Percentiles rank a stretch among this genome's conserved stretches.
Conservation (phyloP, 768 basidiomycete genomes). For the Glaciozyma antarctica region DNA sequence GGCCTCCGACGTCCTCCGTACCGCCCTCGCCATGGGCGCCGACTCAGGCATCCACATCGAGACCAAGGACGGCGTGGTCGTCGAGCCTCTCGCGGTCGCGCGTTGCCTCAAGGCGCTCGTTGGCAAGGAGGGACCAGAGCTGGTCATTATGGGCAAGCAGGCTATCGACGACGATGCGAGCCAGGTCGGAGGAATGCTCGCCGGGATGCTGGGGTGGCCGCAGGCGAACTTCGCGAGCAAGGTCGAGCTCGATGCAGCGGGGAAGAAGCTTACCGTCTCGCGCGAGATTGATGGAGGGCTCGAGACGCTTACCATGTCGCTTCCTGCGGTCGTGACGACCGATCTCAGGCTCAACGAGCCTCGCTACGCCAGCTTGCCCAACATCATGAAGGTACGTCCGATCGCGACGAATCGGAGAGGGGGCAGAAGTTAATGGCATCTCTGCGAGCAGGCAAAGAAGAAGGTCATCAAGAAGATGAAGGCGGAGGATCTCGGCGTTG, state of each 20-base stretch:
- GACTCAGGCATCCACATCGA: slow-evolving; percentile 88
- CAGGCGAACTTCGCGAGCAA: slow-evolving; percentile 94
- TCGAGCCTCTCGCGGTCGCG: slow-evolving; percentile 86
- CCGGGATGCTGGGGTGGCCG: slow-evolving; percentile 79
- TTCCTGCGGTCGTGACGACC: slow-evolving; percentile 83
- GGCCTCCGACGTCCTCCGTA: slow-evolving; percentile 77
- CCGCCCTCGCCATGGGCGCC: slow-evolving; percentile 95
- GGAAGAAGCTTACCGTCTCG: slow-evolving; percentile 57
- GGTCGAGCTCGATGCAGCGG: slow-evolving; percentile 55
- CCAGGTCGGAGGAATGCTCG: slow-evolving; percentile 94
- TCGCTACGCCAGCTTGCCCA: slow-evolving; percentile 91
- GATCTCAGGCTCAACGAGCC: slow-evolving; percentile 80
- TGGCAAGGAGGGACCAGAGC: slow-evolving; percentile 52
- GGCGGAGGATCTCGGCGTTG: slow-evolving; percentile 68
- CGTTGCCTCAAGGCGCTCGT: slow-evolving; percentile 72
- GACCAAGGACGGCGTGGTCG: slow-evolving; percentile 50
- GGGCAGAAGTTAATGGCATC: neutral
- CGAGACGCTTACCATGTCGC: slow-evolving; percentile 64
- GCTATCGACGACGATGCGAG: slow-evolving; percentile 95
- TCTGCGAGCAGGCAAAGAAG: slow-evolving; percentile 68
- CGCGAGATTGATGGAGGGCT: slow-evolving; percentile 92
- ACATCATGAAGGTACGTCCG: slow-evolving; percentile 69
- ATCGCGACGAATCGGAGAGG: neutral
- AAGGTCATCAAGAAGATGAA: slow-evolving; percentile 81
- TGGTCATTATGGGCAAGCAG: slow-evolving; percentile 95